Evolutionary conservation across 148 eudicot genomes (phyloP).

Genomic region (Camellia lanceoleosa): DNA sequence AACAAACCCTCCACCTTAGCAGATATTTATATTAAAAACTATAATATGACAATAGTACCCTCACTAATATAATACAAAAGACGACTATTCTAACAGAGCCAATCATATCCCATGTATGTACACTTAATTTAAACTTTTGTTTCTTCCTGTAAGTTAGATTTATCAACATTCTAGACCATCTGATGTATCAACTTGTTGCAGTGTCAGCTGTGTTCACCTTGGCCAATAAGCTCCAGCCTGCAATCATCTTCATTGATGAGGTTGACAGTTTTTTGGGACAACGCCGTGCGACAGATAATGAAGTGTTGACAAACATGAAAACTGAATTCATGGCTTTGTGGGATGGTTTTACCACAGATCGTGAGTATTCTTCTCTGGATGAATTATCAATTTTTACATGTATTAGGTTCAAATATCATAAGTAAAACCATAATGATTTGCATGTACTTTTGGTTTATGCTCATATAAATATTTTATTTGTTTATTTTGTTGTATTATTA

Average conservation of each 20-base stretch:
- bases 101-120: background rate
- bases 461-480: background rate
- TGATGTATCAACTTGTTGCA: conserved; percentile 22
- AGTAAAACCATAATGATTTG: background rate
- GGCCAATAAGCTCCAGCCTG: conserved; percentile 88
- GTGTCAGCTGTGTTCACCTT: conserved; percentile 86
- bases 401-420: background rate
- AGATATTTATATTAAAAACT: too few species aligned
- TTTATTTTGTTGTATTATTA: background rate
- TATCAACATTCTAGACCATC: background rate
- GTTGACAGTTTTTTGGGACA: conserved; percentile 88
- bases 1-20: too few species aligned
- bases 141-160: background rate
- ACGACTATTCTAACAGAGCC: too few species aligned
- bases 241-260: conserved; percentile 86
- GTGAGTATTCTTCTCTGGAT: conserved; percentile 37
- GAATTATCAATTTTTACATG: background rate
- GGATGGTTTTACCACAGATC: conserved; percentile 93
- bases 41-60: too few species aligned
- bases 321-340: conserved; percentile 91
- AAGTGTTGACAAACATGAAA: conserved; percentile 75
- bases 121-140: conserved; percentile 4
- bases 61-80: too few species aligned
- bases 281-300: conserved; percentile 68
- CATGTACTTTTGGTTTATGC: background rate